Conservation (phyloP, 2,329 filamentous ascomycete species). For the Paraconiothyrium sp. region DNA sequence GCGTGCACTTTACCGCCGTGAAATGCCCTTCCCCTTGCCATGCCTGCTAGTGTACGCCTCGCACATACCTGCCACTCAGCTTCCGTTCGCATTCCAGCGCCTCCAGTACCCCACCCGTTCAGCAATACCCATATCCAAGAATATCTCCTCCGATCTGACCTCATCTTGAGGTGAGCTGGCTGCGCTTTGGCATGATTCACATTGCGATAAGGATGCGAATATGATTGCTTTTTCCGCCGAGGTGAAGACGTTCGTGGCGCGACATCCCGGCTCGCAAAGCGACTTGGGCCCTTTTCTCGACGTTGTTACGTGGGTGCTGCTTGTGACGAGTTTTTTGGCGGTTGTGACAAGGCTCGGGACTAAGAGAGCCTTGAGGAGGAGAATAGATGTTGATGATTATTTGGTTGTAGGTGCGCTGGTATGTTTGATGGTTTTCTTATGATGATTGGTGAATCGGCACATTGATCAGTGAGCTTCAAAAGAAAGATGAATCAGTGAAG, state of each 20-base stretch:
- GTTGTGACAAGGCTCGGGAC: slow-evolving; percentile 47
- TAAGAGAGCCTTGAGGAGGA: slow-evolving; percentile 43
- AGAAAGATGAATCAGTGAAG: not conserved
- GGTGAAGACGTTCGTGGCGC: slow-evolving; percentile 33
- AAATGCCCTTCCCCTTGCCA: slow-evolving; percentile 14
- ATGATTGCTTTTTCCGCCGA: slow-evolving; percentile 40
- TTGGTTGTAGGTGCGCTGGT: slow-evolving; percentile 47
- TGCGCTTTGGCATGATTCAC: slow-evolving; percentile 23
- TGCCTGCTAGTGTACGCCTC: slow-evolving; percentile 16
- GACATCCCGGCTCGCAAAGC: slow-evolving; percentile 39
- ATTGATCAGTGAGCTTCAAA: no score
- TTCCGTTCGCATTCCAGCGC: slow-evolving; percentile 14
- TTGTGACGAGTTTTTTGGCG: slow-evolving; percentile 45
- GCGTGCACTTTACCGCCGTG: slow-evolving; percentile 6
- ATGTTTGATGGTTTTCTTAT: slow-evolving; percentile 15
- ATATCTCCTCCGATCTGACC: slow-evolving; percentile 5
- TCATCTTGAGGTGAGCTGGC: not conserved
- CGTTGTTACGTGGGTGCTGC: slow-evolving; percentile 47
- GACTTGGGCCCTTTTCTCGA: slow-evolving; percentile 47
- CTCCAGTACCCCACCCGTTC: slow-evolving; percentile 6
- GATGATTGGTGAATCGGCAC: not conserved
- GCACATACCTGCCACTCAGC: slow-evolving; percentile 13
- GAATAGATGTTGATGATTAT: slow-evolving; percentile 46
- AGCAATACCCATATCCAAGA: slow-evolving; percentile 5
- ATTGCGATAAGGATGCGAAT: slow-evolving; percentile 30